phyloP scores from a whole-genome alignment of 306 rosid species.

The Vicia villosa region DNA sequence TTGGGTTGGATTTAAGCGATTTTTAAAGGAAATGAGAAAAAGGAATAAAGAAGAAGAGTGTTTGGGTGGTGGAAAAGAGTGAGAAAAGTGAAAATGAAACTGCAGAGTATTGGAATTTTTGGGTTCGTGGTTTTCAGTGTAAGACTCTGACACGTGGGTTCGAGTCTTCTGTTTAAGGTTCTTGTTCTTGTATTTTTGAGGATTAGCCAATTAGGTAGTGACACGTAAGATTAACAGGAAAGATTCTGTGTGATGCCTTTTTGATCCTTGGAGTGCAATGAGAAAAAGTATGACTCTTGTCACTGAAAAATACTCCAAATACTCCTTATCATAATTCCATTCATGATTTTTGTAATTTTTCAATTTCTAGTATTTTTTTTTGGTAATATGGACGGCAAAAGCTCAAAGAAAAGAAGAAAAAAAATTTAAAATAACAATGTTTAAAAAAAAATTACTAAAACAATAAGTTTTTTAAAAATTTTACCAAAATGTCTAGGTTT shows the following conservation, averaged over 20 bases:
- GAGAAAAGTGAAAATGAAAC: conserved; percentile 18
- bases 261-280: conserved; percentile 30
- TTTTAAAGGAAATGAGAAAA: conserved; percentile 39
- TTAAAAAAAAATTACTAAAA: too few relatives aligned
- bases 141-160: conserved; percentile 40
- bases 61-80: conserved; percentile 50
- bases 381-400: too few relatives aligned
- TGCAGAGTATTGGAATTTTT: not conserved
- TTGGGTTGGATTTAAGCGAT: not conserved
- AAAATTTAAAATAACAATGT: too few relatives aligned
- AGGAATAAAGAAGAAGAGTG: conserved; percentile 32
- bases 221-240: conserved; percentile 31
- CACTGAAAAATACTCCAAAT: not conserved
- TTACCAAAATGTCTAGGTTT: too few relatives aligned
- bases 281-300: not conserved
- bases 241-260: not conserved
- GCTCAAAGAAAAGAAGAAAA: too few relatives aligned
- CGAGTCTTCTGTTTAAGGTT: conserved; percentile 13
- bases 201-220: not conserved
- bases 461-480: too few relatives aligned
- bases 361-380: too few relatives aligned
- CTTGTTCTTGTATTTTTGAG: not conserved
- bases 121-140: conserved; percentile 38
- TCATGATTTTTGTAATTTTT: too few relatives aligned
- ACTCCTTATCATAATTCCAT: too few relatives aligned